Base-by-base conservation (phyloP, 1,284 basidiomycete species). In the Marasmius oreades region DNA sequence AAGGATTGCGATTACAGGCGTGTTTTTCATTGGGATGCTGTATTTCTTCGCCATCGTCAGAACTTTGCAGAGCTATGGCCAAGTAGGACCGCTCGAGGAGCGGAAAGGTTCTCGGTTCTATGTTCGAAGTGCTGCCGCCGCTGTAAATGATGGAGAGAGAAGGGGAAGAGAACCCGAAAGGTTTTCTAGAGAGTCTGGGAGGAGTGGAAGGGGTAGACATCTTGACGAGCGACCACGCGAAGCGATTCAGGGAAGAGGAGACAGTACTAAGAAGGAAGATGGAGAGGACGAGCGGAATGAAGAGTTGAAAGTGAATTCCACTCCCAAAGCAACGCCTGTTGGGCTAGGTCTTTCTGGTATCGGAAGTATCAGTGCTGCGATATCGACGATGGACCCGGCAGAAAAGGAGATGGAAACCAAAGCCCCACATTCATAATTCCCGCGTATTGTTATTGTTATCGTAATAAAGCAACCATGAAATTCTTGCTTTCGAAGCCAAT, bases 11-110 rank as follows among this genome's bases (percentile, higher is more conserved):
- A 73, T 90, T 52, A 83, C 86, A 0, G 67, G 64, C 1, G 67
- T 86, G 5, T 80, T 89, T 54, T 66, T 70, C 14, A 64, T 90
- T 20, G 88, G 89, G 0, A 59, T 88, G 44, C 58, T 88, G 7
- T 86, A 88, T 61, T 80, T 90, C 53, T 64, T 62, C 24, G 69
- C 88, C 56, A 86, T 90, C 51, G 70, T 91, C 24, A 71, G 70
- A 56, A 88, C 88, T 1, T 74, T 91, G 66, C 73, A 74, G 65
- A 77, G 72, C 33, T 90, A 90, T 61, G 82, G 85, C 23, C 45
- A 26, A n/a, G 23, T 22, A 10, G 45, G 28, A 24, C 26, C 45
- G 2, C 20, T 47, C 45, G 45, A 47, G 24, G 20, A 26, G 26
- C 6, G 45, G 45, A 47, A 47, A 47, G 45, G 45, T 24, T 47